These are phyloP conservation scores for Sporothrix humicola DNA, from an alignment of 2,329 filamentous ascomycete species.

Conservation along the genomic window DNA sequence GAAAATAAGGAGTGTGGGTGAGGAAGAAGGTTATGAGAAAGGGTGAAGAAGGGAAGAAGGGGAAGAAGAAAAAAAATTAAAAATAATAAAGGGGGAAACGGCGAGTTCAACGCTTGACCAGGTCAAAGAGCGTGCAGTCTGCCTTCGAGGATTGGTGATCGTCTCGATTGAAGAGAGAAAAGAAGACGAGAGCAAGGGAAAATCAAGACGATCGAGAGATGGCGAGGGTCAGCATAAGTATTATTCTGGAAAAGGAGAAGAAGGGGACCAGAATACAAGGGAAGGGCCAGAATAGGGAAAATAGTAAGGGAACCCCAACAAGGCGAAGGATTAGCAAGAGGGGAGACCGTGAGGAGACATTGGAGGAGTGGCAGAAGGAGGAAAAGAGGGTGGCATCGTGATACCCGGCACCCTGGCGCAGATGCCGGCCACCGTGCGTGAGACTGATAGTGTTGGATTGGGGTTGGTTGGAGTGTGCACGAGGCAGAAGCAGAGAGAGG, in stretches of 20 bases:
- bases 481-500: not conserved
- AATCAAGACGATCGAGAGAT: not conserved
- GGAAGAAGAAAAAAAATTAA: not conserved
- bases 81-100: not conserved
- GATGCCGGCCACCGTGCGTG: conserved; percentile 8
- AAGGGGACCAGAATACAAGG: not conserved
- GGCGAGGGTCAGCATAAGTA: conserved; percentile 18
- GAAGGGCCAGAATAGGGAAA: no score
- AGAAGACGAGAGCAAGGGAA: not conserved
- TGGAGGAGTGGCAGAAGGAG: not conserved
- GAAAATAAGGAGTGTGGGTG: not conserved
- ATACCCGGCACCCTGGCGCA: conserved; percentile 9
- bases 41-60: not conserved
- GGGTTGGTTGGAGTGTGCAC: no score
- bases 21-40: not conserved
- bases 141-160: conserved; percentile 11
- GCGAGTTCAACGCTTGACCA: conserved; percentile 15
- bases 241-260: conserved; percentile 12
- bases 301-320: no score
- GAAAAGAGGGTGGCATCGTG: conserved; percentile 19
- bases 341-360: not conserved
- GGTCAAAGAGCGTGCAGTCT: conserved; percentile 19
- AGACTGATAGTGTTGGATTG: conserved; percentile 10
- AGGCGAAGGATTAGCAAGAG: no score
- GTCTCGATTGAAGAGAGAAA: conserved; percentile 1